Conservation (phyloP, 2,329 filamentous ascomycete genomes). For the Aspergillus pseudoglaucus region DNA sequence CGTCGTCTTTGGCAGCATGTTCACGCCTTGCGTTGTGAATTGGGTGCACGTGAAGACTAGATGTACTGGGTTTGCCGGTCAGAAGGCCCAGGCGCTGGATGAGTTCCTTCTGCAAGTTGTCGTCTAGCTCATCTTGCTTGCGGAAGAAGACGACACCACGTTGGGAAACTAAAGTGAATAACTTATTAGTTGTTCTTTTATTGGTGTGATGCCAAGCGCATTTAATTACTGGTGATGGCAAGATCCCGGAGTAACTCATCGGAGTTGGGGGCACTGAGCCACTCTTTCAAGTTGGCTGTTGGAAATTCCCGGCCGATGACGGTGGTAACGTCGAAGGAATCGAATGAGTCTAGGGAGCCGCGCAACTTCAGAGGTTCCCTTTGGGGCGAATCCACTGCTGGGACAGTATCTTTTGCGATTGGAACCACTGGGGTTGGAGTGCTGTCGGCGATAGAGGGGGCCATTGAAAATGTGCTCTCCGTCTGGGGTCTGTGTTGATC, state of each 20-base stretch:
- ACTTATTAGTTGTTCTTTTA: neutral
- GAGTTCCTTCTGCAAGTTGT: constrained; percentile 48
- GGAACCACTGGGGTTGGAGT: neutral
- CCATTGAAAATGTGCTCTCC: neutral
- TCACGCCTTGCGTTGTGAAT: constrained; percentile 44
- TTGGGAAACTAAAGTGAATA: constrained; percentile 38
- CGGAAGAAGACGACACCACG: constrained; percentile 51
- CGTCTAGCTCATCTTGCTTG: constrained; percentile 43
- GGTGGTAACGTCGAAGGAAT: constrained; percentile 46
- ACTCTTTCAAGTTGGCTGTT: constrained; percentile 43
- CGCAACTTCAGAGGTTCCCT: constrained; percentile 31
- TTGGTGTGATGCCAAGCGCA: neutral
- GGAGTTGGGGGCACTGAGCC: constrained; percentile 31
- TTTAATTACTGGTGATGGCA: constrained; percentile 25
- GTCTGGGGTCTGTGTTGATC: neutral
- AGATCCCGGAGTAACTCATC: constrained; percentile 30
- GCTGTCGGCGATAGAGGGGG: neutral
- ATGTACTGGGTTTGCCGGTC: constrained; percentile 42
- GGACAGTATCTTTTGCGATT: neutral
- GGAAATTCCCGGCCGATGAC: constrained; percentile 47
- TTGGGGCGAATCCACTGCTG: constrained; percentile 6
- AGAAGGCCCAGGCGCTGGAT: constrained; percentile 44
- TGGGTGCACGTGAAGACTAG: constrained; percentile 43
- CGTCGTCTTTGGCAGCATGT: constrained; percentile 41
- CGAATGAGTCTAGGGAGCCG: constrained; percentile 39